phyloP scores from a whole-genome alignment of 1,284 basidiomycete genomes.

The Mycena citricolor region DNA sequence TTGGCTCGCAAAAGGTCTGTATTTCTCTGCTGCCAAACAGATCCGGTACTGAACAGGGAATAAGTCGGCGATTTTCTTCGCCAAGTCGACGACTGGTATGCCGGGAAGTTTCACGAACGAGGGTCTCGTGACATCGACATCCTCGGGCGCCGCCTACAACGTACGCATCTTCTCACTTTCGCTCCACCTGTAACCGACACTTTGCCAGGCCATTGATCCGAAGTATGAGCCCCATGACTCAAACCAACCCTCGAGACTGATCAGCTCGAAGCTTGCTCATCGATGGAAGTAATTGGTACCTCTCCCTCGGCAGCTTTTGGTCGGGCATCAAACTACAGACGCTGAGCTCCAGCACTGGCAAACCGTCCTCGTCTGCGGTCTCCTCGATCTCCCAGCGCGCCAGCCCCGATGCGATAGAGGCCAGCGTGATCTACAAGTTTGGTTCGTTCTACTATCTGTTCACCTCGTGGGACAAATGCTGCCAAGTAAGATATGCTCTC shows the following conservation, averaged over 20 bases:
- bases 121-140: neutral
- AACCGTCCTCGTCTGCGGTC: neutral
- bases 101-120: conserved; percentile 3
- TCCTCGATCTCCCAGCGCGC: neutral
- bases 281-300: neutral
- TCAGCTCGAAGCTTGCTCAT: no score
- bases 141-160: neutral
- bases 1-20: conserved; percentile 3
- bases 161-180: neutral
- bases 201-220: conserved; percentile 5
- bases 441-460: conserved; percentile 6
- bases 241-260: neutral
- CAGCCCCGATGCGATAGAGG: neutral
- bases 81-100: conserved; percentile 3
- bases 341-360: neutral
- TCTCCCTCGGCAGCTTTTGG: conserved; percentile 8
- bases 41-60: neutral
- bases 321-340: conserved; percentile 3
- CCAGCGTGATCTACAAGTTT: neutral
- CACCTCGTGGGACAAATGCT: conserved; percentile 6
- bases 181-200: neutral
- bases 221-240: conserved; percentile 1
- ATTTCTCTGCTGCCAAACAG: neutral
- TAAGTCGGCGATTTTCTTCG: conserved; percentile 8
- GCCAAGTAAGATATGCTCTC: neutral